These are phyloP conservation scores for Ustilago xerochloae DNA, from an alignment of 1,284 basidiomycete genomes.

Conservation along the genomic window DNA sequence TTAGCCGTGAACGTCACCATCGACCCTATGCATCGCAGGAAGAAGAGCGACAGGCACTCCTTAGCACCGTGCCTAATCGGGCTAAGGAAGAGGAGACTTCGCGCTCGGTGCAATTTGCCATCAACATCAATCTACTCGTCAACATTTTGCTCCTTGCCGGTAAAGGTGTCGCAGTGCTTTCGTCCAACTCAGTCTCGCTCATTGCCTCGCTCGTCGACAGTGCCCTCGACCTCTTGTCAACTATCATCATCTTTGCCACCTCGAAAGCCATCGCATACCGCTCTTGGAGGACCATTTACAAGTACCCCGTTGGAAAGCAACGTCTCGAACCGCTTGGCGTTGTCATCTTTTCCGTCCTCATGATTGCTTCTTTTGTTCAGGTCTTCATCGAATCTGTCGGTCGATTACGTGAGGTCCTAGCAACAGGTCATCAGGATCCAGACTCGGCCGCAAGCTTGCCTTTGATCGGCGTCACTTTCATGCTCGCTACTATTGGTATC, in stretches of 20 bases:
- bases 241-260: constrained; percentile 69
- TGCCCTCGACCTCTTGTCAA: constrained; percentile 72
- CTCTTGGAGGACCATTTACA: constrained; percentile 61
- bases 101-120: constrained; percentile 58
- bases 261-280: constrained; percentile 62
- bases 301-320: constrained; percentile 72
- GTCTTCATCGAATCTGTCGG: constrained; percentile 63
- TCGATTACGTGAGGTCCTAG: constrained; percentile 58
- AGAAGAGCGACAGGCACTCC: constrained; percentile 57
- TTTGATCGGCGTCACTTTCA: constrained; percentile 67
- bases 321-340: constrained; percentile 71
- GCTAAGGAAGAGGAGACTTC: constrained; percentile 60
- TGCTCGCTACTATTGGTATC: constrained; percentile 73
- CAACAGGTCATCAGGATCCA: constrained; percentile 55
- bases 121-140: constrained; percentile 66
- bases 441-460: constrained; percentile 57
- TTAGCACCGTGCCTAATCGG: constrained; percentile 62
- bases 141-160: constrained; percentile 72
- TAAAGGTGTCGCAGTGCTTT: constrained; percentile 72
- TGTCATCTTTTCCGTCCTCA: constrained; percentile 73
- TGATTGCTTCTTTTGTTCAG: constrained; percentile 71
- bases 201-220: constrained; percentile 73
- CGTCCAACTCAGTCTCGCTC: constrained; percentile 73
- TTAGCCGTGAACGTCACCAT: constrained; percentile 23
- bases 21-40: constrained; percentile 45